Evolutionary conservation across 2,329 filamentous ascomycete genomes (phyloP).

Genomic region (Fusarium falciforme): DNA sequence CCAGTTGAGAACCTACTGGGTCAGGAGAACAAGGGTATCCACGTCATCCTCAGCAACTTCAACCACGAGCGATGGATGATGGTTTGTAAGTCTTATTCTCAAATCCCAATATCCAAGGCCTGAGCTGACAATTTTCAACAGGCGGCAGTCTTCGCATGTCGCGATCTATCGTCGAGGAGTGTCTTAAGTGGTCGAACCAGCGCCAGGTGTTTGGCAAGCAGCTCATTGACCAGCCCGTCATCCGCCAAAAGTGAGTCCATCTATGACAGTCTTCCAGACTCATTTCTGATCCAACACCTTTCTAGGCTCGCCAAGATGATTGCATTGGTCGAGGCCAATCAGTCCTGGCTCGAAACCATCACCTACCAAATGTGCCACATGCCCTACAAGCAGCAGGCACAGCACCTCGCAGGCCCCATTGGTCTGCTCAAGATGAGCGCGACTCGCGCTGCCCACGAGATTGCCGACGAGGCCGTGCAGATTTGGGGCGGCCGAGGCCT

Average conservation of each 20-base stretch:
- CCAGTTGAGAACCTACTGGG: slow-evolving; percentile 82
- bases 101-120: neutral
- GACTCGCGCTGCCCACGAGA: slow-evolving; percentile 82
- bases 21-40: slow-evolving; percentile 86
- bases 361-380: slow-evolving; percentile 91
- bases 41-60: slow-evolving; percentile 87
- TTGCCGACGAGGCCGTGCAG: slow-evolving; percentile 85
- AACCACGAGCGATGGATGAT: slow-evolving; percentile 89
- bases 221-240: slow-evolving; percentile 84
- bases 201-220: slow-evolving; percentile 86
- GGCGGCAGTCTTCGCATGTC: slow-evolving; percentile 71
- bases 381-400: slow-evolving; percentile 80
- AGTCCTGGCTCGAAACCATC: slow-evolving; percentile 86
- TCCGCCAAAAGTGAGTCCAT: slow-evolving; percentile 75
- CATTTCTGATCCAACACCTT: slow-evolving; percentile 1
- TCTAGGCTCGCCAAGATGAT: slow-evolving; percentile 85
- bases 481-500: slow-evolving; percentile 87
- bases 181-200: slow-evolving; percentile 89
- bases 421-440: slow-evolving; percentile 83
- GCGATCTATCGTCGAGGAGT: slow-evolving; percentile 82
- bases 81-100: slow-evolving; percentile 62
- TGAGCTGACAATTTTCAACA: slow-evolving; percentile 32
- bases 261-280: neutral
- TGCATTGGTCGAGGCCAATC: slow-evolving; percentile 81
- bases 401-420: slow-evolving; percentile 82